Base-by-base conservation (phyloP, 139 green algal genomes). In the Nannochloris sp. region DNA sequence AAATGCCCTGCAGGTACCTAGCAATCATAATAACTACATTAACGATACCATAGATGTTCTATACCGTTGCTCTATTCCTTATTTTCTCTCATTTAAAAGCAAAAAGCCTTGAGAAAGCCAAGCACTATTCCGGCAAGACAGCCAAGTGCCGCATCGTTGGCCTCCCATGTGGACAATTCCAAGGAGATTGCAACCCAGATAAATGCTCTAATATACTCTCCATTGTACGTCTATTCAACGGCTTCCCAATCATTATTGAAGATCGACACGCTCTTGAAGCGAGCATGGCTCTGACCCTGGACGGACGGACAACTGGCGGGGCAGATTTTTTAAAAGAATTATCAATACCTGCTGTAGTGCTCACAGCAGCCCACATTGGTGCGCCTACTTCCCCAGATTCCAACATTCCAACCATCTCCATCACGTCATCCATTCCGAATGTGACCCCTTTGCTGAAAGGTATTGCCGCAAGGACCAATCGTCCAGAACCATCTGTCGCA, bases 111-210 rank as follows among this genome's bases (percentile, higher is more conserved):
- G n/a, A n/a, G n/a, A n/a, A n/a, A n/a, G n/a, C n/a, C n/a, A n/a
- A n/a, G n/a, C n/a, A n/a, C n/a, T n/a, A n/a, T n/a, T n/a, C n/a
- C n/a, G 81, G 83, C 63, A 93, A 71, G n/a, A 85, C 70, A 5
- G 63, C 80, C 34, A 97, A 74, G 65, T 97, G 92, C 0, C 92
- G 61, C 92, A 99, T 96, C n/a, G 93, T 98, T 31, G 93, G 93
- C 15, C 93, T 67, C 3, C 93, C 93, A 72, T 99, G 93, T 0
- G 93, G 92, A 75, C 93, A 99, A 74, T 98, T 98, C 90, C 90
- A 99, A 2, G 93, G 93, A 6, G 85, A 73, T 0, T 92, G 37
- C 38, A 99, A 79, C 2, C 32, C 55, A 0, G 85, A 61, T 37
- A 99, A 74, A 27, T 87, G 75, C 2, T 58, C 36, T 54, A 98